Evolutionary conservation across 345 rosid genomes (phyloP).

Genomic region (Conringia planisiliqua): DNA sequence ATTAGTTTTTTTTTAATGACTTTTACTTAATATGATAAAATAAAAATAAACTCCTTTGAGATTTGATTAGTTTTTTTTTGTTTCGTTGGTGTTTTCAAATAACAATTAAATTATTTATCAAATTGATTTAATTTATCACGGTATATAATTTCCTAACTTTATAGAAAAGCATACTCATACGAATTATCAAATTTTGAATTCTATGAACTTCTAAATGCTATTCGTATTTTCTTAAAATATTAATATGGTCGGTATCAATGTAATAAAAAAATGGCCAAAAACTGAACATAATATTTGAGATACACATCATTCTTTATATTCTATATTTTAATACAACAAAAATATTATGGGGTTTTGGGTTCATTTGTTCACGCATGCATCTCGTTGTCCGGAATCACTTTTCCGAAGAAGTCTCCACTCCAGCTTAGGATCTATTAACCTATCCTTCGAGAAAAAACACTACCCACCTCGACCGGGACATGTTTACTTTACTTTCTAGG

Average conservation of each 20-base stretch:
- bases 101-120: background rate
- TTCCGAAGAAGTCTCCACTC: slow-evolving; percentile 13
- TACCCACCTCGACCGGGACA: background rate
- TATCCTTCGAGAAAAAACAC: background rate
- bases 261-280: background rate
- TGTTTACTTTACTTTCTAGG: background rate
- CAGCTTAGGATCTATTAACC: background rate
- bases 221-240: background rate
- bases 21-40: background rate
- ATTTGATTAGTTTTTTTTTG: background rate
- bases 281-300: background rate
- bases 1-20: background rate
- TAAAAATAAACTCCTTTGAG: background rate
- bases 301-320: background rate
- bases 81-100: background rate
- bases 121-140: background rate
- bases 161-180: background rate
- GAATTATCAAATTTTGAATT: background rate
- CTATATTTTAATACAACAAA: background rate
- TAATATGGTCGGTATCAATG: background rate
- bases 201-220: background rate
- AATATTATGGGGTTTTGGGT: background rate
- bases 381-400: slow-evolving; percentile 29
- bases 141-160: background rate
- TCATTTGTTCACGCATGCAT: slow-evolving; percentile 12